A percentile compares a stretch with the other conserved stretches of the same genome.
Evolutionary conservation across 495 filamentous ascomycete species (phyloP).

Genomic region (Tetracladium marchalianum): DNA sequence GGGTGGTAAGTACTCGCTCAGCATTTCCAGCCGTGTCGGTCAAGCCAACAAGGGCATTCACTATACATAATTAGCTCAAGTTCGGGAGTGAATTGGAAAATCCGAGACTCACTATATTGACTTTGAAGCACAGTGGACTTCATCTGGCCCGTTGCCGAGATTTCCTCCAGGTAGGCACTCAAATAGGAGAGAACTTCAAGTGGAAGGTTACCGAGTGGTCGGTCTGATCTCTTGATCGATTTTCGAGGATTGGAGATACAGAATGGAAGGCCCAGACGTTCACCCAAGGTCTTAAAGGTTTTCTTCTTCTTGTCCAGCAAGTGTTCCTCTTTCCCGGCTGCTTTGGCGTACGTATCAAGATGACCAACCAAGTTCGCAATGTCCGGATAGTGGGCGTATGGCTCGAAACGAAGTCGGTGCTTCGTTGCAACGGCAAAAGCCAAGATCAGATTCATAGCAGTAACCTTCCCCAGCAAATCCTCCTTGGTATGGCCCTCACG

Average conservation of each 20-base stretch:
- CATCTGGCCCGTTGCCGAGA: slow-evolving; percentile 44
- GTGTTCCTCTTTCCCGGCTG: slow-evolving; percentile 46
- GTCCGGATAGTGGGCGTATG: slow-evolving; percentile 67
- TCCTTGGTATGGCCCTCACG: slow-evolving; percentile 53
- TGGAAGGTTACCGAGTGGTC: slow-evolving; percentile 62
- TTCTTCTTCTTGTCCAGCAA: slow-evolving; percentile 28
- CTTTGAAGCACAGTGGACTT: slow-evolving; percentile 21
- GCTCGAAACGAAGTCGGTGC: slow-evolving; percentile 82
- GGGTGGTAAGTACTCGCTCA: slow-evolving; percentile 71
- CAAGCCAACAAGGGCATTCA: slow-evolving; percentile 43
- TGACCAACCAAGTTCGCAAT: slow-evolving; percentile 46
- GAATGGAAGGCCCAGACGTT: slow-evolving; percentile 62
- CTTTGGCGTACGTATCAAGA: slow-evolving; percentile 60
- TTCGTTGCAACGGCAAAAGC: slow-evolving; percentile 71
- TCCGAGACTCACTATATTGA: slow-evolving; percentile 12
- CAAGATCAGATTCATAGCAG: slow-evolving; percentile 71
- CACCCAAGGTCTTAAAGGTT: slow-evolving; percentile 51
- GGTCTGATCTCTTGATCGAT: slow-evolving; percentile 52
- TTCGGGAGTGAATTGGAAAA: neutral
- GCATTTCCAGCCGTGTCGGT: slow-evolving; percentile 67
- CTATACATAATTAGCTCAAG: neutral
- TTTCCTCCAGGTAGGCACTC: slow-evolving; percentile 52
- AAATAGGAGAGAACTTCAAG: slow-evolving; percentile 70
- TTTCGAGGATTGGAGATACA: slow-evolving; percentile 66
- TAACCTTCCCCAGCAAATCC: slow-evolving; percentile 59